Conservation (phyloP, 805 yeast genomes). For the Saturnispora serradocipensis region DNA sequence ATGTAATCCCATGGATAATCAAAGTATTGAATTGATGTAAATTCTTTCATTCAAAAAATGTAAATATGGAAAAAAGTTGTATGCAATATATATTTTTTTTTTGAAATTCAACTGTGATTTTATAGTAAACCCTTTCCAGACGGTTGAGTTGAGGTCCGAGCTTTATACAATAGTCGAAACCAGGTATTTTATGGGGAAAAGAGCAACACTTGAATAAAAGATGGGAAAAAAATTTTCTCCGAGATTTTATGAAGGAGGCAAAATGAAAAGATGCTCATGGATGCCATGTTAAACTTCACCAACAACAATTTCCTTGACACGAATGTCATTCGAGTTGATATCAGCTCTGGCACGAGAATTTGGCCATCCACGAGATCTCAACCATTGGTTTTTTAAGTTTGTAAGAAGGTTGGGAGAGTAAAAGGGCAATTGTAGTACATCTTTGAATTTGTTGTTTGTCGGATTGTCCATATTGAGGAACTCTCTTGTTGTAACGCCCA, state of each 20-base stretch:
- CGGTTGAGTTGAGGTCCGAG: neutral
- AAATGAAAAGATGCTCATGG: neutral
- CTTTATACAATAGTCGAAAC: neutral
- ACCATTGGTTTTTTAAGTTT: slow-evolving; percentile 28
- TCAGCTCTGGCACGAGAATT: slow-evolving; percentile 4
- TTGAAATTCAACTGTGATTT: neutral
- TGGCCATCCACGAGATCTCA: slow-evolving; percentile 34
- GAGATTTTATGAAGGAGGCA: neutral
- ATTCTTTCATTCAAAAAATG: slow-evolving; percentile 56
- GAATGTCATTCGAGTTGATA: neutral
- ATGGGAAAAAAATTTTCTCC: neutral
- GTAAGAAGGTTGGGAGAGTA: slow-evolving; percentile 23
- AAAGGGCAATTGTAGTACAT: slow-evolving; percentile 31
- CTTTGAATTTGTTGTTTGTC: slow-evolving; percentile 19
- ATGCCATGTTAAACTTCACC: neutral
- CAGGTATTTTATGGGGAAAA: neutral
- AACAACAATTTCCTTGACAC: neutral
- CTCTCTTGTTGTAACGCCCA: slow-evolving; percentile 67
- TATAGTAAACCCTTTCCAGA: neutral
- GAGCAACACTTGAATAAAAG: neutral
- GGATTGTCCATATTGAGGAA: slow-evolving; percentile 40
- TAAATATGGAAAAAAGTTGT: too few species aligned
- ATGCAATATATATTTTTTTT: too few species aligned
- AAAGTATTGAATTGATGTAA: slow-evolving; percentile 59
- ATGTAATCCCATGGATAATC: slow-evolving; percentile 90